Evolutionary conservation across 768 basidiomycete genomes (phyloP).

Genomic region (Boletus bicolor): DNA sequence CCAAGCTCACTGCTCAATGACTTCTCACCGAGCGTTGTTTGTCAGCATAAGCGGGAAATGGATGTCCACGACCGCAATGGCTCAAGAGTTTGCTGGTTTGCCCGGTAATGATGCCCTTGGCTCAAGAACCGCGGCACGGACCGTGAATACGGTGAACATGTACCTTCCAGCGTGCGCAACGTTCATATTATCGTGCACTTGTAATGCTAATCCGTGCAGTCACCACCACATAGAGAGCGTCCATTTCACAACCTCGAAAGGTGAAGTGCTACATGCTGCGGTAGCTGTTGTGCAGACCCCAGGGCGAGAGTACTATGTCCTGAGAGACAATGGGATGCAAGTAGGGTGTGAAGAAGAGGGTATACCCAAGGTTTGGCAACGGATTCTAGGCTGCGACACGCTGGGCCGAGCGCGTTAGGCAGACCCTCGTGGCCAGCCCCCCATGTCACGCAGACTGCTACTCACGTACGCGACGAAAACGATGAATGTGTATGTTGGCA

Average conservation of each 20-base stretch:
- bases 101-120: slow-evolving; percentile 13
- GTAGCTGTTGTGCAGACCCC: slow-evolving; percentile 72
- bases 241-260: slow-evolving; percentile 50
- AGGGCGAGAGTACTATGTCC: slow-evolving; percentile 60
- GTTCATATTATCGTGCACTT: background rate
- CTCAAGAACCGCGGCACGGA: slow-evolving; percentile 19
- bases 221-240: slow-evolving; percentile 77
- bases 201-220: slow-evolving; percentile 33
- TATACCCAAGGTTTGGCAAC: slow-evolving; percentile 58
- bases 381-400: slow-evolving; percentile 48
- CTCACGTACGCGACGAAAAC: background rate
- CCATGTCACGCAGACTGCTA: background rate
- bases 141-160: slow-evolving; percentile 49
- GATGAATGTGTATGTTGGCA: background rate
- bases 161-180: slow-evolving; percentile 63
- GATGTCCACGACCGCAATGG: slow-evolving; percentile 70
- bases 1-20: background rate
- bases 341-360: slow-evolving; percentile 77
- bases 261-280: slow-evolving; percentile 52
- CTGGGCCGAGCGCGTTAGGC: slow-evolving; percentile 5
- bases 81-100: slow-evolving; percentile 62
- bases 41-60: slow-evolving; percentile 65
- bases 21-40: slow-evolving; percentile 5
- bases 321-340: slow-evolving; percentile 76
- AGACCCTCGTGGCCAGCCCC: background rate